Conservation (phyloP, 148 eudicot genomes). For the Mesembryanthemum crystallinum region DNA sequence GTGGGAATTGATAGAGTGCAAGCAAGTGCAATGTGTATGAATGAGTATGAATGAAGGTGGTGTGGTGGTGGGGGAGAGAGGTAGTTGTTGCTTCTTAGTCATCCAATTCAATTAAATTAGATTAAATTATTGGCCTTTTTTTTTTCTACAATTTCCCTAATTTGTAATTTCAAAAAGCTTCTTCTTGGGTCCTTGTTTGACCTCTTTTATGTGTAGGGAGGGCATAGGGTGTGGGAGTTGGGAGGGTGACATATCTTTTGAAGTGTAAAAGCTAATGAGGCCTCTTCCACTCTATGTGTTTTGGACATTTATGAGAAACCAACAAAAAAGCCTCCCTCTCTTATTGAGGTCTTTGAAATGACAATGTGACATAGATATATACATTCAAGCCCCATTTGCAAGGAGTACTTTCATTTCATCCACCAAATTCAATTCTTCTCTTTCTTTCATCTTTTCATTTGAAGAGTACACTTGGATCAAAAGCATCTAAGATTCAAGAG, state of each 20-base stretch:
- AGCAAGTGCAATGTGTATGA: not conserved
- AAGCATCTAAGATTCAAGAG: too few species aligned
- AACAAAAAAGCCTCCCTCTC: not conserved
- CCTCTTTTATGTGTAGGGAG: not conserved
- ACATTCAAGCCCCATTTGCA: not conserved
- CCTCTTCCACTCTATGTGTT: constrained; percentile 13
- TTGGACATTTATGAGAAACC: not conserved
- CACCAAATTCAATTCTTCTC: not conserved
- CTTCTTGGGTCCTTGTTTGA: constrained; percentile 20
- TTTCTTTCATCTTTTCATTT: not conserved
- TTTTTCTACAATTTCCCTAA: too few species aligned
- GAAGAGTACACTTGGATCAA: too few species aligned
- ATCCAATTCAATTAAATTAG: not conserved
- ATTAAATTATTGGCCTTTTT: too few species aligned
- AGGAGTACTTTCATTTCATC: not conserved
- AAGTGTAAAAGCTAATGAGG: constrained; percentile 14
- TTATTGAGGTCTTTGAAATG: not conserved
- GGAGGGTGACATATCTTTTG: constrained; percentile 13
- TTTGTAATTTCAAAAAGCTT: not conserved
- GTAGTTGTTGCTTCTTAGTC: constrained; percentile 1
- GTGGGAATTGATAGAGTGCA: constrained; percentile 15
- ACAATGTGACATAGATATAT: constrained; percentile 7
- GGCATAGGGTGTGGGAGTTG: not conserved
- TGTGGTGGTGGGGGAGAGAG: constrained; percentile 5
- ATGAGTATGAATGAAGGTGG: constrained; percentile 17